These are phyloP conservation scores for Chaetomium sp. DNA, from an alignment of 2,329 filamentous ascomycete genomes.

Conservation along the genomic window DNA sequence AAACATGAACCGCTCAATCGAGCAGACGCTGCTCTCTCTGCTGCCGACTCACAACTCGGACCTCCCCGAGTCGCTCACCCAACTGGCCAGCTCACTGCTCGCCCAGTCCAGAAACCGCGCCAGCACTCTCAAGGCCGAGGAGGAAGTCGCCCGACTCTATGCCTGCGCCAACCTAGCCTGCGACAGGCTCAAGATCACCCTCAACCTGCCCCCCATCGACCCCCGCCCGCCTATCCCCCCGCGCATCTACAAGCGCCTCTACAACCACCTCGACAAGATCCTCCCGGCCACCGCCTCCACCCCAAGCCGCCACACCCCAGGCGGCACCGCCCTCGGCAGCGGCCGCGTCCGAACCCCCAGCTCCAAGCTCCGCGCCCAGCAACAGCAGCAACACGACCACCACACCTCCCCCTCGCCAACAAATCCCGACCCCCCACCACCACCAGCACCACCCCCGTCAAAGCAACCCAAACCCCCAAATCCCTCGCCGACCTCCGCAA, in stretches of 20 bases:
- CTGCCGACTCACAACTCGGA: slow-evolving; percentile 71
- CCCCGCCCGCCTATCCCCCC: slow-evolving; percentile 77
- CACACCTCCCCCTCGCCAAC: slow-evolving; percentile 29
- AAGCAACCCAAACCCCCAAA: slow-evolving; percentile 37
- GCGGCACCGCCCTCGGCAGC: slow-evolving; percentile 33
- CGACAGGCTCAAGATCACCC: slow-evolving; percentile 73
- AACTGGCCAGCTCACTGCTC: slow-evolving; percentile 72
- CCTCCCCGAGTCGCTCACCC: slow-evolving; percentile 69
- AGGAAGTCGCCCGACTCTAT: slow-evolving; percentile 83
- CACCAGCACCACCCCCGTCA: slow-evolving; percentile 21
- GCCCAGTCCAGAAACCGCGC: slow-evolving; percentile 79
- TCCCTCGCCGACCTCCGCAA: slow-evolving; percentile 38
- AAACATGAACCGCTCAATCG: slow-evolving; percentile 72
- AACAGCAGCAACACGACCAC: slow-evolving; percentile 10
- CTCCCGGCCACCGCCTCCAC: slow-evolving; percentile 53
- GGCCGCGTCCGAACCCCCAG: slow-evolving; percentile 40
- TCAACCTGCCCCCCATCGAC: slow-evolving; percentile 77
- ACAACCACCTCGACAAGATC: slow-evolving; percentile 74
- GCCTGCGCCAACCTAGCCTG: slow-evolving; percentile 89
- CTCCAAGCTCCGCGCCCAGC: slow-evolving; percentile 39
- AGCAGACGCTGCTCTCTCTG: slow-evolving; percentile 71
- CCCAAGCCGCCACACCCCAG: slow-evolving; percentile 28
- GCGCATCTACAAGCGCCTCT: slow-evolving; percentile 80
- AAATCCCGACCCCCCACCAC: slow-evolving; percentile 34
- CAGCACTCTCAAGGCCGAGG: slow-evolving; percentile 76